Base-by-base conservation (phyloP, 2,329 filamentous ascomycete species). In the Nannizziopsis arthrosporioides region DNA sequence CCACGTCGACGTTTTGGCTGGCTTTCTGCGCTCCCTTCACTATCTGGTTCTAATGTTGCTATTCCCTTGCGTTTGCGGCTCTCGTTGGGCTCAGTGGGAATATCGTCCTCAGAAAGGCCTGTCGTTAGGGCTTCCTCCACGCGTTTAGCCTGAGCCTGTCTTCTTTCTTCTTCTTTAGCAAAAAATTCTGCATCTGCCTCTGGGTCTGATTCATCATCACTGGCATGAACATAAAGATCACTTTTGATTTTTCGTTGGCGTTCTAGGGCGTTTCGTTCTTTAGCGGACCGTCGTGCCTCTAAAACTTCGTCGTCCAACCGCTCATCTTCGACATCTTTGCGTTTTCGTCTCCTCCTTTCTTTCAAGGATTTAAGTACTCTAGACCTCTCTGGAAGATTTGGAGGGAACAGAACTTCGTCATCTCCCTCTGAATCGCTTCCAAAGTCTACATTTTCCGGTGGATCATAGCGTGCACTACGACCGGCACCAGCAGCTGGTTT, bases 191-290 rank as follows among this genome's bases (percentile, higher is more conserved):
- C 71, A 65, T 85, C 78, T 49, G 78, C 77, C 41, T 88, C 86
- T 31, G 76, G 80, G 59, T 94, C 87, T n/a, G 77, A 82, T 56
- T 94, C 88, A 46, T 96, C 92, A 61, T 96, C 92, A 55, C 84
- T 87, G 34, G 82, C 81, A 50, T 83, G 78, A 44, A 98, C 84
- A 58, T 81, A 90, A 35, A 90, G 67, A 18, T 82, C 81, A 58
- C 85, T 93, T 72, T 95, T 96, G 68, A 92, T 84, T 61, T 83
- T 84, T 30, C 73, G 72, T 42, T 80, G 75, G 65, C 88, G 88
- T 59, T 89, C 86, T n/a, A 77, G 69, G 55, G 94, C 81, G 55
- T 78, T 82, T 45, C 81, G 73, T 47, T 78, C 74, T 34, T 82
- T 74, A 47, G 73, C 76, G 10, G 74, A 73, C 10, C 80, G 79